Evolutionary conservation across 2,329 filamentous ascomycete genomes (phyloP).

Genomic region (Metarhizium humberi): DNA sequence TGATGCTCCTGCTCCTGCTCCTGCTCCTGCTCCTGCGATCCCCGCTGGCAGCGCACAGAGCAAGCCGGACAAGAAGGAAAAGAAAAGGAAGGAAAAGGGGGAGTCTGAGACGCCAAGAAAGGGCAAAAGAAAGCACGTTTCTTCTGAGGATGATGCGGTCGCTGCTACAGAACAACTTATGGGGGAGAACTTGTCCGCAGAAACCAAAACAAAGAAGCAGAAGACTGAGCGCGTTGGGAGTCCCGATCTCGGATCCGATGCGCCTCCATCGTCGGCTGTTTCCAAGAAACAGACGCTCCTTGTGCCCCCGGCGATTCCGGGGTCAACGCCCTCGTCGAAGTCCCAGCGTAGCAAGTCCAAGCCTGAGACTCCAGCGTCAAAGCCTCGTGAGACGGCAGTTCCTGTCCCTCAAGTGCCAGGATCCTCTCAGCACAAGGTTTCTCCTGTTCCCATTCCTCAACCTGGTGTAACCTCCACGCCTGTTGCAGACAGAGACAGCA

Average conservation of each 20-base stretch:
- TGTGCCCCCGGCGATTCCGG: slow-evolving; percentile 21
- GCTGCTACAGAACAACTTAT: slow-evolving; percentile 25
- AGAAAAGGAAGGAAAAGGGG: slow-evolving; percentile 14
- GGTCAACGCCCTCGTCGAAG: slow-evolving; percentile 15
- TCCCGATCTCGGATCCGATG: slow-evolving; percentile 24
- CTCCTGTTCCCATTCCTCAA: slow-evolving; percentile 14
- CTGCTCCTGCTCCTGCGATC: slow-evolving; percentile 17
- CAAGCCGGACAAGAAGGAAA: slow-evolving; percentile 22
- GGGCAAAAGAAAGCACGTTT: slow-evolving; percentile 27
- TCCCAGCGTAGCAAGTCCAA: slow-evolving; percentile 11
- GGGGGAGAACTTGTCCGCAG: slow-evolving; percentile 22
- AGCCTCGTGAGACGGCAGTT: slow-evolving; percentile 19
- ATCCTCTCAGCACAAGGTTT: slow-evolving; percentile 17
- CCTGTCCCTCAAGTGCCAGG: slow-evolving; percentile 26
- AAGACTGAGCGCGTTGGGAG: slow-evolving; percentile 23
- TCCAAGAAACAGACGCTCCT: slow-evolving; percentile 24
- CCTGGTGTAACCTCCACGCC: slow-evolving; percentile 11
- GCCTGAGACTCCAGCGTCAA: slow-evolving; percentile 18
- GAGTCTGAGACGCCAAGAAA: slow-evolving; percentile 17
- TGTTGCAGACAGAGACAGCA: slow-evolving; percentile 15
- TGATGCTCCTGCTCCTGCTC: slow-evolving; percentile 27
- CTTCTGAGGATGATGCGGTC: slow-evolving; percentile 28
- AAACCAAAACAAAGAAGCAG: slow-evolving; percentile 33
- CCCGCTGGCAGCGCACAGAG: slow-evolving; percentile 8
- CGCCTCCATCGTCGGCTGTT: slow-evolving; percentile 10